phyloP scores from a whole-genome alignment of 2,329 filamentous ascomycete species.

The Myriosclerotinia curreyana region DNA sequence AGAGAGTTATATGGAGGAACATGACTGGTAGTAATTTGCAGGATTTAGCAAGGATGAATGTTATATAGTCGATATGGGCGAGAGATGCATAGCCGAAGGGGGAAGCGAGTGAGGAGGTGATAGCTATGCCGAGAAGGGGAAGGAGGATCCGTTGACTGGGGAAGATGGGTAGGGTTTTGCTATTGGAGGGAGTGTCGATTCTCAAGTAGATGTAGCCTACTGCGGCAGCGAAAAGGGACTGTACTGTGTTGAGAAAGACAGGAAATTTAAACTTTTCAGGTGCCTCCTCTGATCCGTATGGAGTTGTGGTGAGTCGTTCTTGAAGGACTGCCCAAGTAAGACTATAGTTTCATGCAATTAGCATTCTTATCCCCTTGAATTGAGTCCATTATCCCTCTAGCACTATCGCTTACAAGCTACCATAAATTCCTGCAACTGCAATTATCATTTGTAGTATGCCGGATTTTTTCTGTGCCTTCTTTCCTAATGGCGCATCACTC shows the following conservation, averaged over 20 bases:
- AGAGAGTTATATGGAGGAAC: conserved; percentile 91
- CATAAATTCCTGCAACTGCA: conserved; percentile 93
- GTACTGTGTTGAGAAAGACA: conserved; percentile 93
- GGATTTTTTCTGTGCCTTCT: conserved; percentile 46
- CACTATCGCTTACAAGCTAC: conserved; percentile 72
- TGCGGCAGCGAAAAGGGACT: conserved; percentile 82
- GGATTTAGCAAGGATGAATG: conserved; percentile 93
- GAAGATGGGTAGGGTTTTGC: conserved; percentile 65
- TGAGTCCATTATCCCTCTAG: neutral
- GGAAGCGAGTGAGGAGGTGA: conserved; percentile 86
- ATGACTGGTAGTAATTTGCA: conserved; percentile 99
- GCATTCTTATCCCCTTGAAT: neutral
- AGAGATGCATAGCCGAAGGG: conserved; percentile 93
- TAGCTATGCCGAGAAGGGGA: conserved; percentile 78
- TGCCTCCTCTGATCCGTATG: conserved; percentile 62
- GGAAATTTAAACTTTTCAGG: conserved; percentile 87
- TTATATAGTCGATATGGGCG: conserved; percentile 95
- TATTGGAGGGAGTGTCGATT: conserved; percentile 55
- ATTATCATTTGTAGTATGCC: conserved; percentile 74
- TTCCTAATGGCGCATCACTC: conserved; percentile 26
- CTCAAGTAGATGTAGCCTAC: conserved; percentile 80
- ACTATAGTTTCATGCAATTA: conserved; percentile 46
- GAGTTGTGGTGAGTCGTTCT: conserved; percentile 93
- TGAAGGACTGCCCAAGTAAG: conserved; percentile 95
- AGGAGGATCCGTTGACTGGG: conserved; percentile 70